phyloP scores from a whole-genome alignment of 208 protist species.

The Wallacemonas collosoma region DNA sequence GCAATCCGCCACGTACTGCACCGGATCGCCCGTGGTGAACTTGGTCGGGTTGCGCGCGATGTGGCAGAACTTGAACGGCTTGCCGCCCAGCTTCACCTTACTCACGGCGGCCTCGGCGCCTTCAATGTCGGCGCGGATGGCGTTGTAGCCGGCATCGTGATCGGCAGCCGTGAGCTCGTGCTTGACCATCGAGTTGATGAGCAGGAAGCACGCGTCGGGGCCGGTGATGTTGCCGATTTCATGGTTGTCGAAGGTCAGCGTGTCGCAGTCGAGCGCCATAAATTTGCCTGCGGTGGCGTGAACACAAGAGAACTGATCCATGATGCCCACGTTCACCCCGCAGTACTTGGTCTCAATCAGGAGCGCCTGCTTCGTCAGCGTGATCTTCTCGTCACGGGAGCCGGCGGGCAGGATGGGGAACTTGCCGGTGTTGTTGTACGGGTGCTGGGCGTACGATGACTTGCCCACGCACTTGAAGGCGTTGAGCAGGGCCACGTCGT shows the following conservation, averaged over 20 bases:
- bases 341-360: conserved; percentile 72
- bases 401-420: conserved; percentile 36
- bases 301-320: conserved; percentile 86
- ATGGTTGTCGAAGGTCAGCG: conserved; percentile 52
- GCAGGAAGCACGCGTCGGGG: conserved; percentile 55
- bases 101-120: conserved; percentile 50
- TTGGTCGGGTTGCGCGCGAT: conserved; percentile 46
- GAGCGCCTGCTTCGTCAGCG: conserved; percentile 58
- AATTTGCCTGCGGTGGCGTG: conserved; percentile 65
- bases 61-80: conserved; percentile 59
- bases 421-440: conserved; percentile 17
- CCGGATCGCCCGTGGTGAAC: conserved; percentile 50
- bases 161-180: conserved; percentile 47
- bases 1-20: conserved; percentile 53
- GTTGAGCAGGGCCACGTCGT: conserved; percentile 52
- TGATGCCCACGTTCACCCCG: conserved; percentile 85
- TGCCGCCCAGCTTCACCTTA: conserved; percentile 49
- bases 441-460: conserved; percentile 23
- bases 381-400: conserved; percentile 43
- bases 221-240: conserved; percentile 47
- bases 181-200: conserved; percentile 68
- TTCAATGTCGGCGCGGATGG: conserved; percentile 55
- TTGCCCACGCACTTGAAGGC: conserved; percentile 37
- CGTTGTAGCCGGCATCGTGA: conserved; percentile 53
- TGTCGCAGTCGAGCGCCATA: conserved; percentile 79